These are phyloP conservation scores for Phytophthora litchii DNA, from an alignment of 352 stramenopile species.

Conservation along the genomic window DNA sequence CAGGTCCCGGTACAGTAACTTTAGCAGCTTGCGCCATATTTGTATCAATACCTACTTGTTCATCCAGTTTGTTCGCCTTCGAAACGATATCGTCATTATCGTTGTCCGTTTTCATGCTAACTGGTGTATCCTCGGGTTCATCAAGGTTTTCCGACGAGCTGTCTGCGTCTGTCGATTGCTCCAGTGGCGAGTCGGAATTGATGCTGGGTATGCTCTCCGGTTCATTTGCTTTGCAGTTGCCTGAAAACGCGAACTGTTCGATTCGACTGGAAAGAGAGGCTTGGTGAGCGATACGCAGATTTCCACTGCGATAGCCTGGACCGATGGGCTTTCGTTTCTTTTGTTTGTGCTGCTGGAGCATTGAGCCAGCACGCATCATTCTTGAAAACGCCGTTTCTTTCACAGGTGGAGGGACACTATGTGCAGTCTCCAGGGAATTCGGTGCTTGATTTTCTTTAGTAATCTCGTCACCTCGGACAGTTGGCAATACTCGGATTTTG, in stretches of 20 bases:
- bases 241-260: constrained; percentile 27
- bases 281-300: constrained; percentile 5
- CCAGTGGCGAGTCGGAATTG: neutral
- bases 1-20: neutral
- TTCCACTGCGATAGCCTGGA: constrained; percentile 20
- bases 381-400: constrained; percentile 84
- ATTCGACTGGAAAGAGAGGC: constrained; percentile 29
- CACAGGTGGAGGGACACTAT: neutral
- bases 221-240: constrained; percentile 7
- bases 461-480: neutral
- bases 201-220: neutral
- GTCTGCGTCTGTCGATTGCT: constrained; percentile 12
- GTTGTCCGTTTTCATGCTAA: constrained; percentile 8
- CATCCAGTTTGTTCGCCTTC: constrained; percentile 3
- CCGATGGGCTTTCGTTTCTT: constrained; percentile 53
- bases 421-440: constrained; percentile 10
- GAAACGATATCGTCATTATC: neutral
- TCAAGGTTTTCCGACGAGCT: constrained; percentile 8
- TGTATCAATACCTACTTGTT: neutral
- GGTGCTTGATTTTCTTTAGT: constrained; percentile 58
- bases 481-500: constrained; percentile 16
- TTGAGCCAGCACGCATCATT: constrained; percentile 77
- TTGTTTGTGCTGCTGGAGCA: constrained; percentile 55
- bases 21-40: constrained; percentile 1
- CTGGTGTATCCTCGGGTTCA: constrained; percentile 8